Base-by-base conservation (phyloP, 352 stramenopile genomes). In the Pythium sukuiense region DNA sequence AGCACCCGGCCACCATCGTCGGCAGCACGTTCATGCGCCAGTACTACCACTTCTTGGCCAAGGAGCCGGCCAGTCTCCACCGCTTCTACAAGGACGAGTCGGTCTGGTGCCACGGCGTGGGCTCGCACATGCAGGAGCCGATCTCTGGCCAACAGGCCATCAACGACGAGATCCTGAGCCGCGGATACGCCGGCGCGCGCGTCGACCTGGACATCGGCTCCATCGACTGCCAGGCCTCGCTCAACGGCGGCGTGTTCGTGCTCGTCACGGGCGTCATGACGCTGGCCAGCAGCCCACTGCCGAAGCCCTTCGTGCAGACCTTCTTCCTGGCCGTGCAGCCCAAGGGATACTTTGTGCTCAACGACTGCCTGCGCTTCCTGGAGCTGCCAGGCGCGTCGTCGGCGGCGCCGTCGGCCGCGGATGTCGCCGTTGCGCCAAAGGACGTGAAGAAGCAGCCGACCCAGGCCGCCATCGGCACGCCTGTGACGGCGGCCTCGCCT, bases 31-130 rank as follows among this genome's bases (percentile, higher is more conserved):
- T 96, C 70, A 92, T 96, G 79, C 85, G 85, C 55, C 87, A 96
- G 78, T 96, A 96, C 77, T 96, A 96, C 76, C 85, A 93, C 64
- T 83, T 96, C 55, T 72, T 96, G 64, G 85, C 84, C 59, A 92
- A 93, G 67, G 82, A 91, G 58, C 87, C 87, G 60, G 80, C 86
- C 67, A 92, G 81, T 52, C 76, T 96, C 59, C 87, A 96, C 70
- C 87, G 87, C 48, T 96, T 96, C 69, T 96, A 96, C 72, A 96
- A 96, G 84, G 77, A 88, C 55, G 84, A 93, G 63, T 91, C 80
- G 24, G 79, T 71, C 48, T 96, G 84, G 81, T 90, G 83, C 71
- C 87, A 96, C 67, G 87, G 83, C 64, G 55, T 80, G 11, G 87
- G 87, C 41, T 94, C 85, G 61, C 84, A 85, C 45, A 93, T 92